Evolutionary conservation across 192 early-diverging fungal species (phyloP).

Genomic region (Linnemannia hyalina): DNA sequence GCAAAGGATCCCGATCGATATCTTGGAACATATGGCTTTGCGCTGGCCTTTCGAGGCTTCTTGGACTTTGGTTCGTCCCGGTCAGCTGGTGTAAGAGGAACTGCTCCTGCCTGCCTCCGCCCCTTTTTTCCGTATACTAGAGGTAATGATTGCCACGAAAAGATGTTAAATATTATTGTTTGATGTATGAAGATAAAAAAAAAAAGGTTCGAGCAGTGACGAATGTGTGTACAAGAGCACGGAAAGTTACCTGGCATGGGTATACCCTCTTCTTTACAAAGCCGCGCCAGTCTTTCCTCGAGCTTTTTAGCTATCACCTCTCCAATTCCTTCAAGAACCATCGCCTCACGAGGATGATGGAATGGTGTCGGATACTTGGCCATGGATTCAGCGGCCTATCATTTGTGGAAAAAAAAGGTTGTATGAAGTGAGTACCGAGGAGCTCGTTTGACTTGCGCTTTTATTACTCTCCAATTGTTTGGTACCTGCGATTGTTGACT

Average conservation of each 20-base stretch:
- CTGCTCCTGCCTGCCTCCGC: slow-evolving; percentile 4
- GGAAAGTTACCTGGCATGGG: slow-evolving; percentile 51
- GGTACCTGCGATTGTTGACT: neutral
- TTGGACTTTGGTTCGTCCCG: slow-evolving; percentile 26
- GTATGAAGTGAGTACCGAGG: neutral
- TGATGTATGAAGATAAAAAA: slow-evolving; percentile 11
- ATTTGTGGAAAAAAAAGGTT: neutral
- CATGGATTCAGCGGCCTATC: slow-evolving; percentile 74
- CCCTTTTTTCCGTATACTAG: neutral
- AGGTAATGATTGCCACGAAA: neutral
- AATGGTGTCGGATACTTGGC: slow-evolving; percentile 70
- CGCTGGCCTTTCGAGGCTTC: neutral
- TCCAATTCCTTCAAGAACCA: slow-evolving; percentile 76
- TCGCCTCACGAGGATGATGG: slow-evolving; percentile 69
- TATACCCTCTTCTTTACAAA: slow-evolving; percentile 68
- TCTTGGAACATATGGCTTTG: slow-evolving; percentile 77
- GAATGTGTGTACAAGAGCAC: neutral
- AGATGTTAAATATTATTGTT: neutral
- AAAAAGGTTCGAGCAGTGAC: neutral
- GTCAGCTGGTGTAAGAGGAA: neutral
- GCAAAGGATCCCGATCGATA: slow-evolving; percentile 86
- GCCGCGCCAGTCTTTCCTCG: slow-evolving; percentile 62
- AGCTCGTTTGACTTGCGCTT: no score
- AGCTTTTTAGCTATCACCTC: slow-evolving; percentile 64
- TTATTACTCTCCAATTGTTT: neutral